Evolutionary conservation across 1,139 yeast genomes (phyloP), one percentile per base, ranked within the genome.

Genomic region (Diutina ranongensis): DNA sequence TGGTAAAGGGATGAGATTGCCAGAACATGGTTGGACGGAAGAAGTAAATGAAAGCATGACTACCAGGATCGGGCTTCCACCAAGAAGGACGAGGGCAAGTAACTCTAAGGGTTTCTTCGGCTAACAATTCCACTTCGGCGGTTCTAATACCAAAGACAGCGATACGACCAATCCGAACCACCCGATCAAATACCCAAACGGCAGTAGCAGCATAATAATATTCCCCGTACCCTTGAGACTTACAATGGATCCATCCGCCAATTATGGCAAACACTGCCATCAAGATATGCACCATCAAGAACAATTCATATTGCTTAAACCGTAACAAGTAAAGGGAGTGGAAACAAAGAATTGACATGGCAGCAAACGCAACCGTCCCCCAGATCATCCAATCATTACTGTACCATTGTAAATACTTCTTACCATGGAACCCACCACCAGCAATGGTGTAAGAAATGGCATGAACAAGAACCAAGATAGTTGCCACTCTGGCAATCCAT

Each of bases 1-100:
- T 42, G 19, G 58, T 52, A 47, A 82, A 82, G 0, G 89, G 89
- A 58, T 82, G 89, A 0, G 83, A 74, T 56, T 82, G 87, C 79
- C 78, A 83, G 51, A 81, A 80, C 46, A 75, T 72, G 50, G 71
- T 57, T 41, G 77, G 68, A 38, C 67, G 61, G 44, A 74, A 58
- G 48, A 80, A 72, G 56, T 80, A 78, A 45, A 82, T 61, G 54
- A 69, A 82, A 0, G 77, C 79, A 56, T 74, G 81, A 18, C 81
- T 78, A 15, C 86, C 86, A 4, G 86, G 82, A 46, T 58, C 56
- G 16, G 71, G 60, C 38, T 64, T 62, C 72, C 79, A 68, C 54
- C 55, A 57, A 1, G 38, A 44, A 52, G 75, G 73, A 45, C 61
- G 68, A 2, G 74, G 71, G 5, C 72, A 60, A 3, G 57, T 54